phyloP scores from a whole-genome alignment of 176 grass and related monocot genomes.

The Cenchrus fungigraminus region DNA sequence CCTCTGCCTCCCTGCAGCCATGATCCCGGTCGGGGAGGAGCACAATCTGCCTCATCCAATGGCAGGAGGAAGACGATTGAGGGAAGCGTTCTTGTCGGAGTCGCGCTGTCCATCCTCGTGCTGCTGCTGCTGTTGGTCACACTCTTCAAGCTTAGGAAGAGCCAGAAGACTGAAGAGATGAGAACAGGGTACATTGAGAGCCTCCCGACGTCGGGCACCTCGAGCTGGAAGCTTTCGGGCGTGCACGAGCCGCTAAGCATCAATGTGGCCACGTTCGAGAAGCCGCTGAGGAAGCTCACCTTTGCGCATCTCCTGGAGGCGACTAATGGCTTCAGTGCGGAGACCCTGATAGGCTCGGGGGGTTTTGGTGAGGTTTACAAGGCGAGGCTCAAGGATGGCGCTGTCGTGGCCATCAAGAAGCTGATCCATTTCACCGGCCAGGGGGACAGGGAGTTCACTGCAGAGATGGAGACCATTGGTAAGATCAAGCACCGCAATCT shows the following conservation, averaged over 20 bases:
- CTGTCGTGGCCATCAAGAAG: constrained; percentile 92
- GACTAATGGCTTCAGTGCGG: constrained; percentile 86
- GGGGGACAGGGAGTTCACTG: constrained; percentile 90
- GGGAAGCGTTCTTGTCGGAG: constrained; percentile 70
- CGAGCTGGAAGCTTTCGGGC: constrained; percentile 87
- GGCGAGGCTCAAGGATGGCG: constrained; percentile 86
- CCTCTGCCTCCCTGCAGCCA: constrained; percentile 66
- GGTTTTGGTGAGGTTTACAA: constrained; percentile 98
- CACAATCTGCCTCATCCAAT: background rate
- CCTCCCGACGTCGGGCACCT: constrained; percentile 60
- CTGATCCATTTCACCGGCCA: constrained; percentile 90
- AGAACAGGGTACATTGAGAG: constrained; percentile 69
- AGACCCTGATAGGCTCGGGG: constrained; percentile 82
- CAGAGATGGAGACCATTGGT: constrained; percentile 98
- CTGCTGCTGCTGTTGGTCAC: constrained; percentile 59
- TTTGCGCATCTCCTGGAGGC: constrained; percentile 96
- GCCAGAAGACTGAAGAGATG: constrained; percentile 61
- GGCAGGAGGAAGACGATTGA: constrained; percentile 57
- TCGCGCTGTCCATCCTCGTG: constrained; percentile 63
- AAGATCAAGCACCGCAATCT: constrained; percentile 99
- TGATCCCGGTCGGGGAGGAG: background rate
- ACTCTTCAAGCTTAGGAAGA: constrained; percentile 77
- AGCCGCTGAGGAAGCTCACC: constrained; percentile 84
- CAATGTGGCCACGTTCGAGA: constrained; percentile 97
- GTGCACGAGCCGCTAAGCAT: constrained; percentile 86